A percentile compares a stretch with the other conserved stretches of the same genome.
Conservation (phyloP, 2,329 filamentous ascomycete genomes). For the Exophiala xenobiotica region DNA sequence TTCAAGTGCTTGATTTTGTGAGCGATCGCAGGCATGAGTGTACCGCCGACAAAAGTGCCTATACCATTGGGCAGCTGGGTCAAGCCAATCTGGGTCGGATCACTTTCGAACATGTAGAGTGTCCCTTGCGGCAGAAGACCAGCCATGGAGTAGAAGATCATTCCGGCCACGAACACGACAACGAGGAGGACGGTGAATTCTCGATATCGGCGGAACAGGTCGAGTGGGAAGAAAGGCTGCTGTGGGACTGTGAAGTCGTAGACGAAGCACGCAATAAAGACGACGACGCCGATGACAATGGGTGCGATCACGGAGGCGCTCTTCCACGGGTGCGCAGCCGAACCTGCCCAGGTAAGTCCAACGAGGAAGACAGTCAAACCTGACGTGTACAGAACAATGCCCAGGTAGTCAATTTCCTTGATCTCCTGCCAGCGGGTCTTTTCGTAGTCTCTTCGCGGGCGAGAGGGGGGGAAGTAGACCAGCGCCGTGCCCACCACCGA, state of each 20-base stretch:
- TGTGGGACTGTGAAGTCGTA: constrained; percentile 42
- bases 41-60: no score
- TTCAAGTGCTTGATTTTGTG: constrained; percentile 7
- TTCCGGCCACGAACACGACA: constrained; percentile 41
- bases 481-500: constrained; percentile 39
- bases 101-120: constrained; percentile 13
- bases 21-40: no score
- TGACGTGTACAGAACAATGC: constrained; percentile 44
- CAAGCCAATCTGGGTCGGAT: constrained; percentile 14
- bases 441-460: constrained; percentile 40
- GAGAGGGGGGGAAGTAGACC: constrained; percentile 52
- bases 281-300: constrained; percentile 40
- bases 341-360: constrained; percentile 46
- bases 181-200: constrained; percentile 37
- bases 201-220: constrained; percentile 41
- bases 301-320: constrained; percentile 39
- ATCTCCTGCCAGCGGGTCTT: constrained; percentile 38
- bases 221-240: constrained; percentile 44
- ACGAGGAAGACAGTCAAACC: constrained; percentile 46
- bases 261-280: constrained; percentile 38
- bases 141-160: constrained; percentile 6
- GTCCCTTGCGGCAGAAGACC: constrained; percentile 9
- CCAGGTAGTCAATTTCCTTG: constrained; percentile 48
- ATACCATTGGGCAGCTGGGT: constrained; percentile 12
- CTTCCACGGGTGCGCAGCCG: constrained; percentile 42